Evolutionary conservation across 2,329 filamentous ascomycete genomes (phyloP), one percentile per base, ranked within the genome.

Genomic region (Aspergillus felis): DNA sequence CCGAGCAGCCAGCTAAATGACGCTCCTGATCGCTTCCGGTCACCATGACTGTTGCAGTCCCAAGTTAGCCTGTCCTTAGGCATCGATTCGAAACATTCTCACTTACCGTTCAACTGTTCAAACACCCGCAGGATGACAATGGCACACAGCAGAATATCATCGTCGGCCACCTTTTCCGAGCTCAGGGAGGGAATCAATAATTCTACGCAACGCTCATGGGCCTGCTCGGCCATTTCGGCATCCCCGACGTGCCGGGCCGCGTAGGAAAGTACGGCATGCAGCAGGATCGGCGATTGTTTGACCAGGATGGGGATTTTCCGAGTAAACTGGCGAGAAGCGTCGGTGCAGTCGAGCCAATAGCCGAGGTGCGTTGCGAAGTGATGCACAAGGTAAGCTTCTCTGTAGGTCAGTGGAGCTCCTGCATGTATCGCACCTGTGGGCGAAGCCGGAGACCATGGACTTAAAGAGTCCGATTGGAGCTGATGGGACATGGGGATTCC

Each of bases 111-210:
- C 38, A 66, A 51, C 53, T 66, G 63, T 54, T 66, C 64, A 52
- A 63, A 63, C 14, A 66, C 62, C 32, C 64, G 58, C 35, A 66
- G 57, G 55, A 66, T 66, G 35, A 67, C 64, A 53, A 65, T 64
- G 27, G 65, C 55, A 50, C 62, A 64, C 27, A 67, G 60, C 32
- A 67, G 57, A 53, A 58, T 58, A 50, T 65, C 63, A 49, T 65
- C 60, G 54, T 54, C 27, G 28, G 53, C 53, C 29, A 55, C 56
- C n/a, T 52, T 52, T 54, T 55, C 56, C 32, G 56, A 58, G 56
- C 53, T 58, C 48, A 58, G 42, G 7, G 29, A 58, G 38, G 56
- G 56, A 22, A 58, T 58, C 52, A 58, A 51, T 48, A 58, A 35
- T 14, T 35, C 32, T 35, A 35, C 32, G 12, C 32, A 35, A 35